These are phyloP conservation scores for Akanthomyces lecanii DNA, from an alignment of 2,329 filamentous ascomycete species.

Conservation along the genomic window DNA sequence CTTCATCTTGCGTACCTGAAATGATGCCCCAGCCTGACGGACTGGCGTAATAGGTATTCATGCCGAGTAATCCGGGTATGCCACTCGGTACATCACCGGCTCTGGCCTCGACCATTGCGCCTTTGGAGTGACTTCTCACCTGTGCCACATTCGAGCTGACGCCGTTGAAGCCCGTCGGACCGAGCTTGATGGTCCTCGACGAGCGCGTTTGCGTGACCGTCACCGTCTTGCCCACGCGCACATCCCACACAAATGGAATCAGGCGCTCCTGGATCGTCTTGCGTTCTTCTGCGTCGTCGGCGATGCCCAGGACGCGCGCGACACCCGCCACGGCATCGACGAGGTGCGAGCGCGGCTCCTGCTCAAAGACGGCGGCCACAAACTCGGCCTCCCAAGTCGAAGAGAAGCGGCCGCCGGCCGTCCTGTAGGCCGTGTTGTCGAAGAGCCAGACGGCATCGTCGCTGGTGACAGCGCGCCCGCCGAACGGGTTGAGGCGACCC, in stretches of 20 bases:
- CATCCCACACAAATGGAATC: slow-evolving; percentile 71
- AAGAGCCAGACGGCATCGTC: slow-evolving; percentile 80
- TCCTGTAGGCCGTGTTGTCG: slow-evolving; percentile 79
- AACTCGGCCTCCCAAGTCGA: slow-evolving; percentile 75
- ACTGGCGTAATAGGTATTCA: slow-evolving; percentile 70
- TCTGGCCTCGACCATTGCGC: slow-evolving; percentile 41
- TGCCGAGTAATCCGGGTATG: slow-evolving; percentile 52
- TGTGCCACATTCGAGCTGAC: slow-evolving; percentile 62
- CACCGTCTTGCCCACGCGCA: slow-evolving; percentile 66
- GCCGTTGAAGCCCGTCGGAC: slow-evolving; percentile 67
- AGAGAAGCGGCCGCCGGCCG: slow-evolving; percentile 31
- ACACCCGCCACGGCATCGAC: slow-evolving; percentile 67
- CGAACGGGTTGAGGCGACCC: slow-evolving; percentile 52
- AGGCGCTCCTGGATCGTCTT: slow-evolving; percentile 63
- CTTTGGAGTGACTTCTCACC: slow-evolving; percentile 45
- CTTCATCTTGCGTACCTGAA: slow-evolving; percentile 48
- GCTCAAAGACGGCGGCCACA: slow-evolving; percentile 75
- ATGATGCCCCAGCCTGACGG: slow-evolving; percentile 80
- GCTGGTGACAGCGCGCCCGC: slow-evolving; percentile 51
- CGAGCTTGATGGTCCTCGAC: slow-evolving; percentile 48
- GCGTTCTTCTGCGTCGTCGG: slow-evolving; percentile 53
- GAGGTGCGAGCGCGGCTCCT: slow-evolving; percentile 62
- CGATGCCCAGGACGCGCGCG: slow-evolving; percentile 64
- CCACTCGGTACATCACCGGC: slow-evolving; percentile 47
- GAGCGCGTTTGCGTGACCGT: slow-evolving; percentile 53